These are phyloP conservation scores for Cytospora leucostoma DNA, from an alignment of 2,329 filamentous ascomycete genomes.

Conservation along the genomic window DNA sequence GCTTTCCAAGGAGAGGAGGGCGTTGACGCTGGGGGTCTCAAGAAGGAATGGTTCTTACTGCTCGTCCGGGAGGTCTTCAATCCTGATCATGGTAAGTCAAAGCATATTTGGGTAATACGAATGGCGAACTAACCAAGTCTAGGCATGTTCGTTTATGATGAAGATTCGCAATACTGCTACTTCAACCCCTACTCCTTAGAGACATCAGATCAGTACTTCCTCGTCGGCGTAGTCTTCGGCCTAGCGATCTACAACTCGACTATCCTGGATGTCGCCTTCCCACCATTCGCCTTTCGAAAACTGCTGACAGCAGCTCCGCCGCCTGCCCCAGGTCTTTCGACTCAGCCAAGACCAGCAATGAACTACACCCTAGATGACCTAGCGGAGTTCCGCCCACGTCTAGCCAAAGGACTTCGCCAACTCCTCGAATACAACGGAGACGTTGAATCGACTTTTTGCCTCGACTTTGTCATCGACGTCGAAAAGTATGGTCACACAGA, in stretches of 20 bases:
- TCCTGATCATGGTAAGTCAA: slow-evolving; percentile 73
- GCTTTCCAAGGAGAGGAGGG: slow-evolving; percentile 88
- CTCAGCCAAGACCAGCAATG: slow-evolving; percentile 62
- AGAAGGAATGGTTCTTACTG: slow-evolving; percentile 94
- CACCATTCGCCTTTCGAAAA: slow-evolving; percentile 87
- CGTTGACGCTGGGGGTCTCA: slow-evolving; percentile 82
- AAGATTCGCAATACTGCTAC: slow-evolving; percentile 88
- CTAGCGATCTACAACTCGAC: slow-evolving; percentile 94
- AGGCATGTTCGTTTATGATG: slow-evolving; percentile 89
- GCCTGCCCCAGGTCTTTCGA: slow-evolving; percentile 54
- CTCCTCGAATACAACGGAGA: slow-evolving; percentile 83
- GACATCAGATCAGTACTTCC: slow-evolving; percentile 86
- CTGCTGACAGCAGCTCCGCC: slow-evolving; percentile 75
- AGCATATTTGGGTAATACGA: neutral
- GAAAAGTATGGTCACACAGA: slow-evolving; percentile 73
- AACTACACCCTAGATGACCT: slow-evolving; percentile 79
- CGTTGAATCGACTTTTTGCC: slow-evolving; percentile 76
- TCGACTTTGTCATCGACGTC: slow-evolving; percentile 77
- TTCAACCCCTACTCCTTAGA: slow-evolving; percentile 91
- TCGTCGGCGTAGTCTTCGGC: slow-evolving; percentile 84
- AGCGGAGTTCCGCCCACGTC: slow-evolving; percentile 74
- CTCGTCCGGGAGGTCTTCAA: slow-evolving; percentile 89
- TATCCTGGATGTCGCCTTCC: slow-evolving; percentile 84
- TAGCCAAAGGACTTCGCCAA: slow-evolving; percentile 74
- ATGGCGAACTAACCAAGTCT: neutral